A percentile compares a stretch with the other conserved stretches of the same genome.
Evolutionary conservation across 139 green algal species (phyloP).

Genomic region (Volvox reticuliferus): DNA sequence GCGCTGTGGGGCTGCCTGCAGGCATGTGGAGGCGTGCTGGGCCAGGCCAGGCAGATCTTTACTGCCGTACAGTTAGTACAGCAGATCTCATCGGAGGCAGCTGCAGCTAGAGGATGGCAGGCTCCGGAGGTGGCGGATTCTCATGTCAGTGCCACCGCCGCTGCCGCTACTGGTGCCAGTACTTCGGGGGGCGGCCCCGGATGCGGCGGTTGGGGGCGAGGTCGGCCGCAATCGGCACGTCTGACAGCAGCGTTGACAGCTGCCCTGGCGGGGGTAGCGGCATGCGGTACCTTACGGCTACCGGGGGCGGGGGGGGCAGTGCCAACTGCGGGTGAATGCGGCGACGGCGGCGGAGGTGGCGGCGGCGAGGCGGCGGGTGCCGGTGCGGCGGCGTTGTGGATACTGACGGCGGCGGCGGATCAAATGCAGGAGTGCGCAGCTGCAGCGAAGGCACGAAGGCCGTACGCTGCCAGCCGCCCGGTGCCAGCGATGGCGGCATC

Average conservation of each 20-base stretch:
- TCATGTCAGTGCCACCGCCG: neutral
- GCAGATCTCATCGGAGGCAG: neutral
- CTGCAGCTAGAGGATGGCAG: neutral
- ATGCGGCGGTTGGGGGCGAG: neutral
- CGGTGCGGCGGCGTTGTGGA: neutral
- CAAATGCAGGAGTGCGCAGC: neutral
- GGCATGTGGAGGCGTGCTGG: slow-evolving; percentile 31
- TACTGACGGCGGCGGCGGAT: neutral
- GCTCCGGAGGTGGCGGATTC: neutral
- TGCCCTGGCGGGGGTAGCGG: slow-evolving; percentile 1
- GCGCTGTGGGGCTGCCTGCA: slow-evolving; percentile 30
- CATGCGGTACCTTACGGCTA: slow-evolving; percentile 1
- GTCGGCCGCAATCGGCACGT: neutral
- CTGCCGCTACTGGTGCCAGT: no score
- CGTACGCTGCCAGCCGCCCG: neutral
- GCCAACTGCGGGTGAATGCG: neutral
- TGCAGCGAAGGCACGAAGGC: neutral
- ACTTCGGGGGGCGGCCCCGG: neutral
- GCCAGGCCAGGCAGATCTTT: neutral
- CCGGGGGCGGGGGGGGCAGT: neutral
- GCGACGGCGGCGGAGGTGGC: neutral
- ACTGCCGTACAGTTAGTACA: neutral
- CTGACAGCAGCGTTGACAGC: slow-evolving; percentile 1
- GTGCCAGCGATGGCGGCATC: no score
- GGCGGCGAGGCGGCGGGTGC: neutral